Evolutionary conservation across 2,329 filamentous ascomycete species (phyloP).

Genomic region (Albifimbria verrucaria): DNA sequence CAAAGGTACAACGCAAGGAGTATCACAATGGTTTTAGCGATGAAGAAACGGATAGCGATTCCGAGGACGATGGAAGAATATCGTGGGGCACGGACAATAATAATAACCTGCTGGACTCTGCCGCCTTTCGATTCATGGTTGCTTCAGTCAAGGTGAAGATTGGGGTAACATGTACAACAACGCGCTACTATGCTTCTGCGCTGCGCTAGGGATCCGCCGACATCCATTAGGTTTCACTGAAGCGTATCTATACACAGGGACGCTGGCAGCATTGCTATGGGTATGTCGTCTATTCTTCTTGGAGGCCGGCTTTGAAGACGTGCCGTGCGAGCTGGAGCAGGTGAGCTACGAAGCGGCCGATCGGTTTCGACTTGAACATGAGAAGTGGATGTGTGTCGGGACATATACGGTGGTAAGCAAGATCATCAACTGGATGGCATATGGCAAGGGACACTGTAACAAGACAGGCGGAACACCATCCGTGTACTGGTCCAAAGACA

Average conservation of each 20-base stretch:
- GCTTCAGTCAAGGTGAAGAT: slow-evolving; percentile 8
- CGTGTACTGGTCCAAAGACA: slow-evolving; percentile 9
- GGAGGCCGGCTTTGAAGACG: slow-evolving; percentile 4
- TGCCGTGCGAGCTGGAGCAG: slow-evolving; percentile 2
- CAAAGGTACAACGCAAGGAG: neutral
- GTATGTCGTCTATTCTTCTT: slow-evolving; percentile 9
- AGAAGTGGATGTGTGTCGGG: slow-evolving; percentile 6
- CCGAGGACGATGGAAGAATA: neutral
- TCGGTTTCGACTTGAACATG: slow-evolving; percentile 5
- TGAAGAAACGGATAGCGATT: neutral
- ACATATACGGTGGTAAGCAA: slow-evolving; percentile 7
- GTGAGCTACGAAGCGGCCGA: slow-evolving; percentile 3
- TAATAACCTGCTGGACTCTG: slow-evolving; percentile 4
- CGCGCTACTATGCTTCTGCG: slow-evolving; percentile 9
- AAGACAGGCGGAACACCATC: slow-evolving; percentile 5
- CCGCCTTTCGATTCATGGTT: slow-evolving; percentile 8
- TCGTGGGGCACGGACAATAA: neutral
- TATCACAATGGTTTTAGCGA: neutral
- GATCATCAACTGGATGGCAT: slow-evolving; percentile 11
- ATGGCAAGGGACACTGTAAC: slow-evolving; percentile 7
- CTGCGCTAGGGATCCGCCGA: slow-evolving; percentile 3
- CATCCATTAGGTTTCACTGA: slow-evolving; percentile 5
- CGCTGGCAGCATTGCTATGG: slow-evolving; percentile 7
- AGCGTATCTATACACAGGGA: slow-evolving; percentile 6
- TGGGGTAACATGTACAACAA: slow-evolving; percentile 12